These are phyloP conservation scores for Xylariaceae sp. DNA, from an alignment of 2,329 filamentous ascomycete genomes.

Conservation along the genomic window DNA sequence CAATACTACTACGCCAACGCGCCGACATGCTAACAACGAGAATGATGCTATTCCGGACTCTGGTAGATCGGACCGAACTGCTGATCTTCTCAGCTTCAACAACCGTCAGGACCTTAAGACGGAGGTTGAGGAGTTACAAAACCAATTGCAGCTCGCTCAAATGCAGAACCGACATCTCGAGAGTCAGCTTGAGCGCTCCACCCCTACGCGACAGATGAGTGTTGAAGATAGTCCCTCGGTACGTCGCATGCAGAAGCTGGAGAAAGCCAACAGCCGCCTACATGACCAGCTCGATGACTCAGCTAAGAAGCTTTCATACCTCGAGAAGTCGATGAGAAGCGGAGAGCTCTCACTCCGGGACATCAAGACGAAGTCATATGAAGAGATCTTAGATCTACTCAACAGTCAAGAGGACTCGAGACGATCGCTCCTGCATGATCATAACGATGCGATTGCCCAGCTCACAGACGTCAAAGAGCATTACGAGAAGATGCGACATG, in stretches of 20 bases:
- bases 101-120: constrained; percentile 87
- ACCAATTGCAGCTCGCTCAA: constrained; percentile 87
- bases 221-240: constrained; percentile 76
- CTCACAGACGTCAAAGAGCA: constrained; percentile 82
- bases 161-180: constrained; percentile 95
- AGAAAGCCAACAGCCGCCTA: constrained; percentile 85
- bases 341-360: constrained; percentile 88
- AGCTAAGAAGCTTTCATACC: constrained; percentile 80
- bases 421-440: constrained; percentile 74
- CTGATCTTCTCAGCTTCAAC: constrained; percentile 80
- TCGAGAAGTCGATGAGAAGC: constrained; percentile 82
- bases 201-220: constrained; percentile 58
- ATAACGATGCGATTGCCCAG: constrained; percentile 82
- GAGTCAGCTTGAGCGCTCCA: constrained; percentile 73
- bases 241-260: constrained; percentile 82
- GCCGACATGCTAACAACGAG: constrained; percentile 61
- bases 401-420: constrained; percentile 91
- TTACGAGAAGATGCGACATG: constrained; percentile 82
- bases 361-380: constrained; percentile 88
- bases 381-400: constrained; percentile 88
- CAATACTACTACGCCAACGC: constrained; percentile 74
- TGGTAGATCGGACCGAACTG: constrained; percentile 77
- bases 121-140: constrained; percentile 88
- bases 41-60: constrained; percentile 68
- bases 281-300: constrained; percentile 96